Conservation (phyloP, 306 rosid species). For the Ziziphus jujuba region DNA sequence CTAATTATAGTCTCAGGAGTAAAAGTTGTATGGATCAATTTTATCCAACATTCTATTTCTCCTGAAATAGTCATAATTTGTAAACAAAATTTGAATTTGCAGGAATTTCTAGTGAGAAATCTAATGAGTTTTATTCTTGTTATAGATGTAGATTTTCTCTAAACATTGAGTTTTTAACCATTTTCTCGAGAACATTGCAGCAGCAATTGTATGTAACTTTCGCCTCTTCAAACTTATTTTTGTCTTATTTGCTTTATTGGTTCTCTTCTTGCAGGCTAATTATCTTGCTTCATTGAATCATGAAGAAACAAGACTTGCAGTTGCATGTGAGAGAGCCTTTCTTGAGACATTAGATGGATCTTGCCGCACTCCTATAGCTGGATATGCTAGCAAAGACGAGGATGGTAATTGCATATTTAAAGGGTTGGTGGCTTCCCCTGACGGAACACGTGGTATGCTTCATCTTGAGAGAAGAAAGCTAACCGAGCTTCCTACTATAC, state of each 20-base stretch:
- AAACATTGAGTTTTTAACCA: not conserved
- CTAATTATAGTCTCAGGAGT: no score
- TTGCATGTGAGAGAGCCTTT: conserved; percentile 82
- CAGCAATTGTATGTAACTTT: no score
- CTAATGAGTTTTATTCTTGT: not conserved
- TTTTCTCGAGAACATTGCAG: not conserved
- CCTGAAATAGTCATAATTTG: not conserved
- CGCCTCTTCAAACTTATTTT: not conserved
- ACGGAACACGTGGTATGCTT: conserved; percentile 77
- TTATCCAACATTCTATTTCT: not conserved
- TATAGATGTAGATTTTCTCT: not conserved
- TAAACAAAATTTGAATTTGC: not conserved
- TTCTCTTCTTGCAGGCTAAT: conserved; percentile 51
- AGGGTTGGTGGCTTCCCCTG: conserved; percentile 88
- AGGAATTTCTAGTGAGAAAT: not conserved
- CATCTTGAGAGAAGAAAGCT: not conserved
- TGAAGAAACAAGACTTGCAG: conserved; percentile 84
- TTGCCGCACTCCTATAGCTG: conserved; percentile 90
- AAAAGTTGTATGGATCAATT: no score
- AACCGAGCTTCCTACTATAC: conserved; percentile 7
- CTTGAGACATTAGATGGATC: conserved; percentile 80
- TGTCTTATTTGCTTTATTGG: conserved; percentile 13
- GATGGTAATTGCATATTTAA: conserved; percentile 74
- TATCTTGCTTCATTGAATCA: conserved; percentile 76
- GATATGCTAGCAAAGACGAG: conserved; percentile 70